Conservation (phyloP, 2,329 filamentous ascomycete genomes). For the Fragosphaeria purpurea region DNA sequence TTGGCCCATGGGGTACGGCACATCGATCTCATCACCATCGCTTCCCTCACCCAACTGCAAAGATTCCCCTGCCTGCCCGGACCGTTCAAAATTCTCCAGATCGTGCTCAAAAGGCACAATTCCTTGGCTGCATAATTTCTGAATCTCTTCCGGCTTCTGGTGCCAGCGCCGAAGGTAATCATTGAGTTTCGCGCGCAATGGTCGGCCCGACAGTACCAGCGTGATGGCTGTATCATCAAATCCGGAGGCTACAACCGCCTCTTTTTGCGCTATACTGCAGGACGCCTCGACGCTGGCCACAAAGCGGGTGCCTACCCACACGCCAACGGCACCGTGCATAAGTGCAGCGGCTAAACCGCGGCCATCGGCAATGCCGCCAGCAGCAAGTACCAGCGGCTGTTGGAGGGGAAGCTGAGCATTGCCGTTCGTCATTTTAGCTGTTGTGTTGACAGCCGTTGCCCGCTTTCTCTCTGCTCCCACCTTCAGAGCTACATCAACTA, state of each 20-base stretch:
- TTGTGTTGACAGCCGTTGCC: conserved; percentile 31
- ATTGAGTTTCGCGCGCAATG: conserved; percentile 70
- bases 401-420: conserved; percentile 2
- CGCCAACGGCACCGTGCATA: conserved; percentile 79
- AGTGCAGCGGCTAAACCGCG: conserved; percentile 68
- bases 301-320: conserved; percentile 93
- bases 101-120: conserved; percentile 76
- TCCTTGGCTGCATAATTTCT: conserved; percentile 63
- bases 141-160: conserved; percentile 61
- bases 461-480: conserved; percentile 36
- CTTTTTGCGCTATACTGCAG: conserved; percentile 73
- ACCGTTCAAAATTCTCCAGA: conserved; percentile 47
- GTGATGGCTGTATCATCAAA: conserved; percentile 77
- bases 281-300: conserved; percentile 75
- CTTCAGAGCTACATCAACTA: conserved; percentile 69
- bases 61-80: conserved; percentile 2
- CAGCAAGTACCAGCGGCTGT: conserved; percentile 69
- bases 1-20: conserved; percentile 89
- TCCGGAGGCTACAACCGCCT: conserved; percentile 67
- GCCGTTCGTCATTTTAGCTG: not conserved
- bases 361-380: conserved; percentile 79
- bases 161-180: conserved; percentile 81
- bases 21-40: conserved; percentile 58
- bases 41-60: conserved; percentile 26
- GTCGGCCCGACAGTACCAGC: conserved; percentile 71